Base-by-base conservation (phyloP, 139 green algal genomes). In the Deuterostichococcus epilithicus region DNA sequence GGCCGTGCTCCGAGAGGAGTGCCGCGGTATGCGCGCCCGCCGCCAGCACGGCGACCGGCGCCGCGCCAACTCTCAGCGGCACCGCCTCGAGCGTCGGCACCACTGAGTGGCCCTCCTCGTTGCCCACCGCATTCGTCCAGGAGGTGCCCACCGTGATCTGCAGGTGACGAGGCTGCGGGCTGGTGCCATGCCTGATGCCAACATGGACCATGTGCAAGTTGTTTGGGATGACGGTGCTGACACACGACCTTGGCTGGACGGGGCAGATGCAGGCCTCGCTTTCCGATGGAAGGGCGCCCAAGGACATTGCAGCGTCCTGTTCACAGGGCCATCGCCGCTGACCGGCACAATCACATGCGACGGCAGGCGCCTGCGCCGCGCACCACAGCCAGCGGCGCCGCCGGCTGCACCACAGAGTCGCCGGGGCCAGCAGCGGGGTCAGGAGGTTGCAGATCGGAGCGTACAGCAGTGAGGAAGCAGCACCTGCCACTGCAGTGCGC, bases 1-100 rank as follows among this genome's bases (percentile, higher is more conserved):
- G 76, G 6, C 92, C 93, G 66, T 94, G 84, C 77, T 94, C 85
- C 15, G 85, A 93, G 13, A 97, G 45, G 0, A 98, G 34, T 0
- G 78, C 77, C 0, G 84, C 88, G 2, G 18, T 44, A 18, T 80
- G 60, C 25, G 80, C 69, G 23, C 88, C 88, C 3, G 72, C 83
- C 30, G 85, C 92, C 30, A 95, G 74, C 28, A 96, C 70, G 1
- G 77, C 84, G 25, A 75, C 86, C 5, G 93, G 90, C 22, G 91
- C 67, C 1, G 76, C 86, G 32, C 86, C 75, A 5, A 67, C 47
- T 36, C 90, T 84, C 47, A 97, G 84, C 34, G 92, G 52, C 38
- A 97, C 67, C 1, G 90, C 73, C 5, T 70, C n/a, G 5, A 97
- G 87, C 0, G 91, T 97, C 35, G 92, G 90, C 34, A 84, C 76